Evolutionary conservation across 371 early-diverging fungal genomes (phyloP).

Genomic region (Zychaea mexicana): DNA sequence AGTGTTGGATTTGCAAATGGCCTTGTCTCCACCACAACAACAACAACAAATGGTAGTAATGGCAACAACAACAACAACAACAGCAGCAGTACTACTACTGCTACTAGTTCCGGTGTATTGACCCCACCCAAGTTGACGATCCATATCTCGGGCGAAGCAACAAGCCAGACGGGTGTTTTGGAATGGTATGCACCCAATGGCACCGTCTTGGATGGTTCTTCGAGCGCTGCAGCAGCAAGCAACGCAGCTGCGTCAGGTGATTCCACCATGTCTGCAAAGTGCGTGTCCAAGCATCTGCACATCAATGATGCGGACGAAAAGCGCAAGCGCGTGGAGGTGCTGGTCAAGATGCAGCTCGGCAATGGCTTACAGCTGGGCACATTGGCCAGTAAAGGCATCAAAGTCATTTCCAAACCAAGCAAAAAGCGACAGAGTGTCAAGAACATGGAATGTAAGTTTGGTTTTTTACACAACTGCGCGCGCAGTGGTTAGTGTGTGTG

Average conservation of each 20-base stretch:
- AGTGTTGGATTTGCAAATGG: too few relatives aligned
- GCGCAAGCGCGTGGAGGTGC: constrained; percentile 74
- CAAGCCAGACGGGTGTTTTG: constrained; percentile 28
- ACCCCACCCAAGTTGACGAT: constrained; percentile 33
- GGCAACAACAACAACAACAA: not conserved
- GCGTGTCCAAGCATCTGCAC: constrained; percentile 82
- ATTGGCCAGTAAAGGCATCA: constrained; percentile 76
- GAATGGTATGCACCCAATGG: constrained; percentile 36
- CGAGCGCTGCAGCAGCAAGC: constrained; percentile 12
- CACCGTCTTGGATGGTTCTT: constrained; percentile 21
- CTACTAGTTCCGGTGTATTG: not conserved
- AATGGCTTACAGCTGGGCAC: constrained; percentile 65
- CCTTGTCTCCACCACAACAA: too few relatives aligned
- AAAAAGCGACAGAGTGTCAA: constrained; percentile 85
- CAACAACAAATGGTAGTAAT: not conserved
- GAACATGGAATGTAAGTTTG: constrained; percentile 73
- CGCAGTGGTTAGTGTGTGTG: not conserved
- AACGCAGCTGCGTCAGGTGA: constrained; percentile 26
- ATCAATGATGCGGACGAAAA: constrained; percentile 87
- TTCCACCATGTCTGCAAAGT: constrained; percentile 61
- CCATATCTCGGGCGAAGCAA: constrained; percentile 35
- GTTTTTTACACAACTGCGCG: not conserved
- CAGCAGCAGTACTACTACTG: not conserved
- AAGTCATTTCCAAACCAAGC: constrained; percentile 87
- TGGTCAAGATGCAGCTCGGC: constrained; percentile 69